Base-by-base conservation (phyloP, 2,329 filamentous ascomycete species). In the Nothopassalora personata region DNA sequence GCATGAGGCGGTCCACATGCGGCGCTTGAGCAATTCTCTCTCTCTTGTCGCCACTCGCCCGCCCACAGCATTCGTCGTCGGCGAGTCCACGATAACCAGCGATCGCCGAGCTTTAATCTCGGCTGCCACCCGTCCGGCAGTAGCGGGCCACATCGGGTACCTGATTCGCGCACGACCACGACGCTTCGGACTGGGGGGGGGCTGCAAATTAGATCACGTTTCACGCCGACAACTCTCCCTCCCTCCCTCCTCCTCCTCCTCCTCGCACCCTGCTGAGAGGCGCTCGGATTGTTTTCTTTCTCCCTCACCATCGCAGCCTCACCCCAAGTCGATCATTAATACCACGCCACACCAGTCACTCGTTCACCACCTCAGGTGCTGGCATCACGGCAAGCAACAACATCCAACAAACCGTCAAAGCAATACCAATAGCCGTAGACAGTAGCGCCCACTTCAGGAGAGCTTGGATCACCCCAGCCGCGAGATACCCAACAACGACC, bases 291-390 rank as follows among this genome's bases (percentile, higher is more conserved):
- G 50, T 39, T 53, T 11, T 53, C 10, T 2, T 58, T 54, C 50
- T 30, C 46, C 18, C 9, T 56, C 19, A 23, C 39, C 7, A 34
- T 49, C 11, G 30, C 56, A 48, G 54, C 28, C 43, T 54, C 51
- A 58, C 56, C 51, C 27, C 51, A 58, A 51, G 56, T 58, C 56
- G 56, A 28, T 58, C 56, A 36, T 51, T 58, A 51, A 48, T 27
- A 31, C 27, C 47, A 27, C 46, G 47, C 55, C 46, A 51, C 43
- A 56, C 46, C 54, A 31, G 54, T 55, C 53, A 55, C 45, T 55
- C 53, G 45, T 48, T 55, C 53, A 48, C 43, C 39, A 34, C 28
- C 34, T 30, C 46, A 27, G 30, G 54, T 50, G 54, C 54, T 51
- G 54, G 46, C 54, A 51, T 45, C 34, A 48, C 55, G 31, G 33